These are phyloP conservation scores for Dactylellina haptotyla DNA, from an alignment of 2,329 filamentous ascomycete species.

Conservation along the genomic window DNA sequence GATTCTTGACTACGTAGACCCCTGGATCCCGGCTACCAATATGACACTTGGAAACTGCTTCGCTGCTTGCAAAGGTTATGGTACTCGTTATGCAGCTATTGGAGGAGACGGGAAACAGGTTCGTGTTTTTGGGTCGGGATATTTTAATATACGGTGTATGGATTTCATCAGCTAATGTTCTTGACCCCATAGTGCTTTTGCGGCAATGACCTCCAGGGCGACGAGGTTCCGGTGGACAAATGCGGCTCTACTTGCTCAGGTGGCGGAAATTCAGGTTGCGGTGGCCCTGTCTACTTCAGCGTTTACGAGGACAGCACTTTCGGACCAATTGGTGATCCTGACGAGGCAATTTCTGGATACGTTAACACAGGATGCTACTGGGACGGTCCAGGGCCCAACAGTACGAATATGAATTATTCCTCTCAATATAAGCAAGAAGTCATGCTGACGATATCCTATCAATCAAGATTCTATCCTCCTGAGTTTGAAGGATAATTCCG, in stretches of 20 bases:
- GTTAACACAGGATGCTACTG: not conserved
- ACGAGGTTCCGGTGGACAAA: not conserved
- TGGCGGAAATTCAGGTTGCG: not conserved
- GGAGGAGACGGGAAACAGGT: conserved; percentile 7
- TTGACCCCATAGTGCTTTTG: not conserved
- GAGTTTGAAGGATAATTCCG: conserved; percentile 3
- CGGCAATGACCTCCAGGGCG: conserved; percentile 11
- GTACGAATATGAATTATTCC: not conserved
- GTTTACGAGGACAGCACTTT: not conserved
- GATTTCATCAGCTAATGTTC: not conserved
- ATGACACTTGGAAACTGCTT: not conserved
- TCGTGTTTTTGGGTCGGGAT: not conserved
- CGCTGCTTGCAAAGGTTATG: not conserved
- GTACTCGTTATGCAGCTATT: conserved; percentile 6
- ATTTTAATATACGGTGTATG: too few relatives aligned
- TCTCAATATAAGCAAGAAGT: not conserved
- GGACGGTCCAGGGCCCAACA: conserved; percentile 2
- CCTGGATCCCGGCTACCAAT: not conserved
- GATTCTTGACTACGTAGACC: not conserved
- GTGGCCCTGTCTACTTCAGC: not conserved
- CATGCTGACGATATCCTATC: not conserved
- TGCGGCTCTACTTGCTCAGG: not conserved
- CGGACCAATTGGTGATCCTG: not conserved
- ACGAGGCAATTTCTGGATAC: not conserved
- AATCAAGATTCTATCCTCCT: not conserved